A percentile compares a stretch with the other conserved stretches of the same genome.
These are phyloP conservation scores for Telopea speciosissima DNA, from an alignment of 177 flowering plant genomes.

Conservation along the genomic window DNA sequence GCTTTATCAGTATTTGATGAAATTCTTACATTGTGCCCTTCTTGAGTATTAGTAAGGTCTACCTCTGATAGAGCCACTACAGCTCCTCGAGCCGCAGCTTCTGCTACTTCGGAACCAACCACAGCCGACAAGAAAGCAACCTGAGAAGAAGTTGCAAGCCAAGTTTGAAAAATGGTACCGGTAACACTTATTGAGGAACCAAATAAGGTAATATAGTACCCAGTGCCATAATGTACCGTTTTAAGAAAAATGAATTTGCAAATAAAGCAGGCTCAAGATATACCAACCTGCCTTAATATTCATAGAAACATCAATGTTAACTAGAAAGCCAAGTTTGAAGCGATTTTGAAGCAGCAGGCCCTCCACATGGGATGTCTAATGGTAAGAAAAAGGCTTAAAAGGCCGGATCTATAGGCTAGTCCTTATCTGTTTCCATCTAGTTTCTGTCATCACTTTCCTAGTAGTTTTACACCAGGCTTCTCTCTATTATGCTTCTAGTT, in stretches of 20 bases:
- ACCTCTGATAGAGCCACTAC: constrained; percentile 47
- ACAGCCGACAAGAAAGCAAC: constrained; percentile 86
- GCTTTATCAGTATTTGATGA: constrained; percentile 16
- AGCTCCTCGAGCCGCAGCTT: constrained; percentile 81
- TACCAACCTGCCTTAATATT: background rate
- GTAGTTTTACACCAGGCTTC: no score
- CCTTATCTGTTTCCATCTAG: no score
- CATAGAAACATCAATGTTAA: background rate
- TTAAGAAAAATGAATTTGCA: background rate
- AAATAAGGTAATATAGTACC: background rate
- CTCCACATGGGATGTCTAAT: no score
- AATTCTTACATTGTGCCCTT: constrained; percentile 13
- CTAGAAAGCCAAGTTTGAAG: background rate
- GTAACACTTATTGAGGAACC: background rate
- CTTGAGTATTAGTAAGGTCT: constrained; percentile 12
- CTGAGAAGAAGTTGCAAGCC: constrained; percentile 29
- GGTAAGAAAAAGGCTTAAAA: no score
- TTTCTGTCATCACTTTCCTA: no score
- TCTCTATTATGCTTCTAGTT: no score
- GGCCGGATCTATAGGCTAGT: no score
- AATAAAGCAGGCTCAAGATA: background rate
- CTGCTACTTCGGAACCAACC: constrained; percentile 73
- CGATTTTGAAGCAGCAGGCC: background rate
- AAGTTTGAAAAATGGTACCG: background rate
- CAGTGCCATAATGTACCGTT: background rate